Conservation (phyloP, 495 filamentous ascomycete species). For the Tuber borchii region DNA sequence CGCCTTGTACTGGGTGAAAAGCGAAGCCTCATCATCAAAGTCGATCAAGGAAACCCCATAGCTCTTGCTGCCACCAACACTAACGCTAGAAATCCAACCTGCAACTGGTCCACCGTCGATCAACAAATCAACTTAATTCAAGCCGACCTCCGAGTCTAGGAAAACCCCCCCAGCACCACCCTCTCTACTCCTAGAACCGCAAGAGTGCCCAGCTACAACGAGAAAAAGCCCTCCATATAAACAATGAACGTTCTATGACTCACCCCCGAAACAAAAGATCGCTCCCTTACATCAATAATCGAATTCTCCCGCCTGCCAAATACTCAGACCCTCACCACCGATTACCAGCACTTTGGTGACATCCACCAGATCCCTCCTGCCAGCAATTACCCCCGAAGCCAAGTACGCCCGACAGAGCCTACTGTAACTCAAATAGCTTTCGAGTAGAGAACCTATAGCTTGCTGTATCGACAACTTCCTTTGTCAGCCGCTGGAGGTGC, state of each 20-base stretch:
- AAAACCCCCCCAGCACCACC: too few relatives aligned
- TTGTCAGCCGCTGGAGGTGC: conserved; percentile 14
- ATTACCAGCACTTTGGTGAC: conserved; percentile 97
- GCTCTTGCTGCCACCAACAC: too few relatives aligned
- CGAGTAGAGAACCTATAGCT: conserved; percentile 38
- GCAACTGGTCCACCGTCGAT: too few relatives aligned
- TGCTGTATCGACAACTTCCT: conserved; percentile 38
- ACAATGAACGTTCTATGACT: conserved; percentile 31
- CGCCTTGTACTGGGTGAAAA: too few relatives aligned
- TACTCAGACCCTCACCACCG: conserved; percentile 90
- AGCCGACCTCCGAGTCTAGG: too few relatives aligned
- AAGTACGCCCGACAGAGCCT: conserved; percentile 81
- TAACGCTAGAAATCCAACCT: too few relatives aligned
- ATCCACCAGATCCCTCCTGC: conserved; percentile 66
- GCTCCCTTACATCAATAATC: conserved; percentile 80
- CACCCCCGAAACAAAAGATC: conserved; percentile 17
- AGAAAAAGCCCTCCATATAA: conserved; percentile 11
- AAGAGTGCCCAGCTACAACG: too few relatives aligned
- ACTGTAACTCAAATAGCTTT: conserved; percentile 48
- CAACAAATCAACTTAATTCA: too few relatives aligned
- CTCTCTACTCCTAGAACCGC: too few relatives aligned
- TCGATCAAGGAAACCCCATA: too few relatives aligned
- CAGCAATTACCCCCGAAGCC: conserved; percentile 72
- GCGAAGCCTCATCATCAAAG: too few relatives aligned
- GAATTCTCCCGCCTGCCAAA: conserved; percentile 97